A percentile compares a stretch with the other conserved stretches of the same genome.
These are phyloP conservation scores for Botrytis fabae DNA, from an alignment of 2,329 filamentous ascomycete species.

Conservation along the genomic window DNA sequence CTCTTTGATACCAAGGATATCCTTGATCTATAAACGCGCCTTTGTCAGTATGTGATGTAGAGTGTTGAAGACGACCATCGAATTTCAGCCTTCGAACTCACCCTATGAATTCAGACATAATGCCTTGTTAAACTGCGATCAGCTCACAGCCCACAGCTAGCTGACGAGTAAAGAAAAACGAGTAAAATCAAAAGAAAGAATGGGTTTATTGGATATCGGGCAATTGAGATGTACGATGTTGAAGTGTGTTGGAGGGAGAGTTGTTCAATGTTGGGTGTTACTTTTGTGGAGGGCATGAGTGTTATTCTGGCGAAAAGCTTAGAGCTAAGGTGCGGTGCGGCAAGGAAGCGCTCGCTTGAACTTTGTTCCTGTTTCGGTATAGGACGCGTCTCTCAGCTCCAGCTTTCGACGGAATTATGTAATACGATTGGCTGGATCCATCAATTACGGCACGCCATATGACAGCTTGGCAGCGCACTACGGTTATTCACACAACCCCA, in stretches of 20 bases:
- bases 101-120: slow-evolving; percentile 64
- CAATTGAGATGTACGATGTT: slow-evolving; percentile 19
- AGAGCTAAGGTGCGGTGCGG: slow-evolving; percentile 10
- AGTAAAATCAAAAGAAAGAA: slow-evolving; percentile 7
- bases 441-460: background rate
- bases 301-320: slow-evolving; percentile 23
- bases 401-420: background rate
- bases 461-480: background rate
- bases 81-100: slow-evolving; percentile 42
- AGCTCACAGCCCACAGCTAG: slow-evolving; percentile 40
- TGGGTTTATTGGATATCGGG: slow-evolving; percentile 23
- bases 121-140: slow-evolving; percentile 33
- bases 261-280: background rate
- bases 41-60: slow-evolving; percentile 32
- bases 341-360: slow-evolving; percentile 22
- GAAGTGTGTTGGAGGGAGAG: slow-evolving; percentile 3
- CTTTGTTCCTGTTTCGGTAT: background rate
- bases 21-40: slow-evolving; percentile 63
- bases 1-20: slow-evolving; percentile 98
- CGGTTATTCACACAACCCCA: background rate
- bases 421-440: background rate
- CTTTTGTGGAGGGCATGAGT: slow-evolving; percentile 18
- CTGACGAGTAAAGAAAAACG: slow-evolving; percentile 25
- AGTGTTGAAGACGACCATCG: slow-evolving; percentile 7
- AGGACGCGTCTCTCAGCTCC: background rate